These are phyloP conservation scores for Fusarium circinatum DNA, from an alignment of 2,329 filamentous ascomycete species.

Conservation along the genomic window DNA sequence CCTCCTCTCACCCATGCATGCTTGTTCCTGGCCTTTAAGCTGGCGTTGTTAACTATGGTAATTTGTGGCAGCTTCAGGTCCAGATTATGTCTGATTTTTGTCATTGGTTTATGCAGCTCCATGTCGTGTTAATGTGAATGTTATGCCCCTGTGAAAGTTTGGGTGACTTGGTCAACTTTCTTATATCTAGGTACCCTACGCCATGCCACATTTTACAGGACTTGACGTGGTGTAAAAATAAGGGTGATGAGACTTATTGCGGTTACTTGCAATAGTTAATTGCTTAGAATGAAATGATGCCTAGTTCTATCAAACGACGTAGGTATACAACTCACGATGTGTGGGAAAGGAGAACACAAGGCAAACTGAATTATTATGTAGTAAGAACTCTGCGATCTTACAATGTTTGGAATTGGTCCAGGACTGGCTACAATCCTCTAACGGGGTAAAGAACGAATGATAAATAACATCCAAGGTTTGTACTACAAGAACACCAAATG, in stretches of 20 bases:
- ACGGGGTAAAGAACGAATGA: background rate
- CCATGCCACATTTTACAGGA: background rate
- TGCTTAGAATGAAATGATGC: background rate
- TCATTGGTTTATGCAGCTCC: background rate
- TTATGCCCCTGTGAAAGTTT: background rate
- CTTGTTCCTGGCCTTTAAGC: background rate
- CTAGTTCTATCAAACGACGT: background rate
- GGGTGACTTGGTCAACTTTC: background rate
- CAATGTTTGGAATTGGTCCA: background rate
- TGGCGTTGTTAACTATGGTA: background rate
- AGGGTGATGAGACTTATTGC: background rate
- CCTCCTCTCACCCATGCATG: background rate
- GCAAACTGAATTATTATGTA: background rate
- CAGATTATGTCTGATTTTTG: background rate
- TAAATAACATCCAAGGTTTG: background rate
- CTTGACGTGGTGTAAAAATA: background rate
- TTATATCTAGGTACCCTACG: background rate
- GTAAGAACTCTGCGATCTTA: too few relatives aligned
- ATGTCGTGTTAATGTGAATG: background rate
- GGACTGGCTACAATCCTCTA: background rate
- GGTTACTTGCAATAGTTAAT: background rate
- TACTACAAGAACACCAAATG: background rate
- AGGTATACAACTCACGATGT: background rate
- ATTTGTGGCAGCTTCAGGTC: background rate
- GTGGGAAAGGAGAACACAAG: background rate